phyloP scores from a whole-genome alignment of 225 moss, liverwort and hornwort species.

The Climacium dendroides region DNA sequence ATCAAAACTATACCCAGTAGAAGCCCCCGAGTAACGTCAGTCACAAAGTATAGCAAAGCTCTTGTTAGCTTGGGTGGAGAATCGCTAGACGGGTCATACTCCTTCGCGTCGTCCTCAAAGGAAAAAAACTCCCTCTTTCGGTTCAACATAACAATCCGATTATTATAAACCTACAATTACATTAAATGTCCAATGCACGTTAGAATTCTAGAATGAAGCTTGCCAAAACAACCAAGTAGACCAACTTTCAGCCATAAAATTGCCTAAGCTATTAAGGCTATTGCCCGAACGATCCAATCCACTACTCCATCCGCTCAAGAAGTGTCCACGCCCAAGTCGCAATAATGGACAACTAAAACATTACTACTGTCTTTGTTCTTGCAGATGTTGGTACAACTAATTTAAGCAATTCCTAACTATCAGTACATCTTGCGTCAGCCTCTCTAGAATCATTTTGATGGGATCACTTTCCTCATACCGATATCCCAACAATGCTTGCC shows the following conservation, averaged over 20 bases:
- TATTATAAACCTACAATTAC: neutral
- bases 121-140: neutral
- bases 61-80: neutral
- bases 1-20: accelerated
- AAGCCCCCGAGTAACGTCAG: accelerated
- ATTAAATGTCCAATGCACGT: neutral
- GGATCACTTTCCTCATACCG: neutral
- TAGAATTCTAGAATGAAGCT: neutral
- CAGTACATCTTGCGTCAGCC: neutral
- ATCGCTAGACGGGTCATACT: no score
- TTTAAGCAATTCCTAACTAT: neutral
- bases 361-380: no score
- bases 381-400: neutral
- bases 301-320: neutral
- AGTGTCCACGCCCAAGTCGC: no score
- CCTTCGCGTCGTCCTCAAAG: neutral
- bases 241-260: neutral
- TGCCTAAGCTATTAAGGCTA: neutral
- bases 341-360: neutral
- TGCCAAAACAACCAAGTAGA: neutral
- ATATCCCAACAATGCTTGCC: neutral
- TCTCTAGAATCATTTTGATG: neutral
- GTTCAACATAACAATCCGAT: neutral
- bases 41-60: neutral
- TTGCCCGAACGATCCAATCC: neutral